These are phyloP conservation scores for Opeltia flavorubescens DNA, from an alignment of 495 filamentous ascomycete species.

Conservation along the genomic window DNA sequence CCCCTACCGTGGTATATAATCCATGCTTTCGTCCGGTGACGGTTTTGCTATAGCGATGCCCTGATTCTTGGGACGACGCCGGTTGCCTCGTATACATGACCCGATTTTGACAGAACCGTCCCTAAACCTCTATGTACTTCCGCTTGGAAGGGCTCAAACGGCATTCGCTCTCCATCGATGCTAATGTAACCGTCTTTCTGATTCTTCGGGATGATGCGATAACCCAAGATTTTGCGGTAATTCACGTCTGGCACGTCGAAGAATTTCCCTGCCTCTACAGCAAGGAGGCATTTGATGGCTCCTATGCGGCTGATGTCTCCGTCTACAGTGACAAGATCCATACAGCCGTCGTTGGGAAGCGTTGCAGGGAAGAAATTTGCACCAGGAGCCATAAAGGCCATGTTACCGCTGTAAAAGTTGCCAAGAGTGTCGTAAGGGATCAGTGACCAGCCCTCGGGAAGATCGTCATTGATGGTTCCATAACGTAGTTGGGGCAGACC, in stretches of 20 bases:
- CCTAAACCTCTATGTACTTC: slow-evolving; percentile 78
- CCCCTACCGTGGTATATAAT: neutral
- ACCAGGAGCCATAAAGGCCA: slow-evolving; percentile 81
- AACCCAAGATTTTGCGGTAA: slow-evolving; percentile 71
- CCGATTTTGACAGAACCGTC: slow-evolving; percentile 62
- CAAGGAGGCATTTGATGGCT: slow-evolving; percentile 50
- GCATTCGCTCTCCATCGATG: slow-evolving; percentile 80
- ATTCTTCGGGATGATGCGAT: slow-evolving; percentile 63
- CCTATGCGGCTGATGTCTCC: slow-evolving; percentile 54
- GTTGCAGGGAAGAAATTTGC: slow-evolving; percentile 81
- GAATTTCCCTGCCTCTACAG: slow-evolving; percentile 52
- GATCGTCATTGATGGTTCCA: slow-evolving; percentile 60
- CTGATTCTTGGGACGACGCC: slow-evolving; percentile 24
- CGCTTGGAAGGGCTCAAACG: slow-evolving; percentile 78
- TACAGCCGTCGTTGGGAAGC: slow-evolving; percentile 67
- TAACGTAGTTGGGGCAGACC: slow-evolving; percentile 57
- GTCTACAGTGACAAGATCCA: slow-evolving; percentile 72
- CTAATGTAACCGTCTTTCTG: slow-evolving; percentile 66
- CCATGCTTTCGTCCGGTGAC: too few relatives aligned
- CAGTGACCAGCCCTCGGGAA: slow-evolving; percentile 63
- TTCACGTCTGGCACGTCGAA: slow-evolving; percentile 66
- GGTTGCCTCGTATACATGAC: slow-evolving; percentile 57
- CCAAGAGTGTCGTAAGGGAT: slow-evolving; percentile 62
- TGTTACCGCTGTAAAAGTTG: slow-evolving; percentile 87
- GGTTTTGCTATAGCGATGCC: neutral